These are phyloP conservation scores for Clarireedia hainanense DNA, from an alignment of 2,329 filamentous ascomycete species.

Conservation along the genomic window DNA sequence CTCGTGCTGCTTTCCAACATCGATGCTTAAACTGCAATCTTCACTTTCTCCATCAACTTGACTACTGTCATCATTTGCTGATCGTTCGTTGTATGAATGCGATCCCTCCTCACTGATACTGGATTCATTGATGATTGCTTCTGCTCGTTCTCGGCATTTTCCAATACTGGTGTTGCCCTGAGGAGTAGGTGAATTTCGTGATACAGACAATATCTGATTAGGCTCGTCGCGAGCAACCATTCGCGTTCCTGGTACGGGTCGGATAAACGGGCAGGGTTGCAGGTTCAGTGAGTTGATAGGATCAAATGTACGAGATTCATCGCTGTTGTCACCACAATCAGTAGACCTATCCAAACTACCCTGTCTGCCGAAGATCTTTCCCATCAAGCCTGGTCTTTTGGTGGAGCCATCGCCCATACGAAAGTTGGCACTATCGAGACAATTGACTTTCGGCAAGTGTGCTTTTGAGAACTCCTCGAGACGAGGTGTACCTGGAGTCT, in stretches of 20 bases:
- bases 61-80: background rate
- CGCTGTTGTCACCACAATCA: slow-evolving; percentile 1
- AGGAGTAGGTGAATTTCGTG: background rate
- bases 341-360: background rate
- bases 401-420: background rate
- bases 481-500: background rate
- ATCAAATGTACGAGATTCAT: slow-evolving; percentile 6
- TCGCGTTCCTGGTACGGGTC: background rate
- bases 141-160: background rate
- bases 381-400: background rate
- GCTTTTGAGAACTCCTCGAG: background rate
- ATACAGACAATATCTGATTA: background rate
- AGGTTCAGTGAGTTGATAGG: background rate
- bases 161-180: background rate
- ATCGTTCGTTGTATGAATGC: background rate
- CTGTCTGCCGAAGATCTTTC: background rate
- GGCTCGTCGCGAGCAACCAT: slow-evolving; percentile 1
- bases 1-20: slow-evolving; percentile 10
- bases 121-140: background rate
- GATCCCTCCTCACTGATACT: background rate
- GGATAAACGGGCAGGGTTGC: slow-evolving; percentile 1
- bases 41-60: background rate
- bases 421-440: background rate
- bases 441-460: background rate
- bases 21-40: background rate